Conservation (phyloP, 257 asterid species). For the Anisodus tanguticus region DNA sequence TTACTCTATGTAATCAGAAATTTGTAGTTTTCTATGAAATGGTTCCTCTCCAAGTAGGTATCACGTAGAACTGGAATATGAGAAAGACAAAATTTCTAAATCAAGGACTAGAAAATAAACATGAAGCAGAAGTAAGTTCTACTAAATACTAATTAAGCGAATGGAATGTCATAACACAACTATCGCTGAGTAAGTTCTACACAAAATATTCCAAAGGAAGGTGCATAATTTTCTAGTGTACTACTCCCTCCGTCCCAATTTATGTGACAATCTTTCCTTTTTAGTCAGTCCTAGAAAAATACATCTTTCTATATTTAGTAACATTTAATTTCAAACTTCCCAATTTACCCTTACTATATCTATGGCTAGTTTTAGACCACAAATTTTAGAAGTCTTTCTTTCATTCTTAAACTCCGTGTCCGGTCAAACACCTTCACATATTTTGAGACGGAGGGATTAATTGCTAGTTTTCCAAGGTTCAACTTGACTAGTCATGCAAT, state of each 20-base stretch:
- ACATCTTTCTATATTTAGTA: no score
- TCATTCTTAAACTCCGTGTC: no score
- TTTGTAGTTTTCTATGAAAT: not conserved
- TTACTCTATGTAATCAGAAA: not conserved
- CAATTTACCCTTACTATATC: no score
- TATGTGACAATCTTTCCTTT: no score
- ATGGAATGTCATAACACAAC: not conserved
- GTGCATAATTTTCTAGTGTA: conserved; percentile 10
- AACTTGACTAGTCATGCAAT: not conserved
- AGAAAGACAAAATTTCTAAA: not conserved
- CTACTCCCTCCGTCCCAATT: no score
- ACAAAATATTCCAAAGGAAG: not conserved
- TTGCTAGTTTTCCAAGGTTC: not conserved
- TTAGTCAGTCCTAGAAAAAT: no score
- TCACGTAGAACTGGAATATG: not conserved
- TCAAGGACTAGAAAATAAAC: not conserved
- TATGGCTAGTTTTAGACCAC: no score
- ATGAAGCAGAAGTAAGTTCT: not conserved
- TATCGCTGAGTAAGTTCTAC: not conserved
- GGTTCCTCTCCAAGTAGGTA: not conserved
- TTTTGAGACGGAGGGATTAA: not conserved
- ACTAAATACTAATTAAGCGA: not conserved
- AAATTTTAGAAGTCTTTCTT: no score
- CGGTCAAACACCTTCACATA: no score
- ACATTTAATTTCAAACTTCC: no score